A percentile compares a stretch with the other conserved stretches of the same genome.
These are phyloP conservation scores for Tetrapisispora nanseiensis DNA, from an alignment of 805 yeast genomes.

Conservation along the genomic window DNA sequence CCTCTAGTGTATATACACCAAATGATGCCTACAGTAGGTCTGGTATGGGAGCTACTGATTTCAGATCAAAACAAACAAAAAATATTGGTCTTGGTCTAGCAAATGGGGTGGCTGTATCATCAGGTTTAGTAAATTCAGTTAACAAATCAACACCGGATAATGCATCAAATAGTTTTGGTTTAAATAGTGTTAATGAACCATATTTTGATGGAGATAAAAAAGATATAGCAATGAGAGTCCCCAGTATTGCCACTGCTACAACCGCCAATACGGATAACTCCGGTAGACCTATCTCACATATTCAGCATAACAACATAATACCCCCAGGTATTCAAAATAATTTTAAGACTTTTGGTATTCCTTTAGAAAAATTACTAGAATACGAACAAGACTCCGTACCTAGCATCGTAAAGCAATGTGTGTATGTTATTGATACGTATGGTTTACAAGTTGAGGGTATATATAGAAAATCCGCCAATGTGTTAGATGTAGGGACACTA, in stretches of 20 bases:
- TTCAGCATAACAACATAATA: conserved; percentile 22
- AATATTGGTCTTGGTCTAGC: not conserved
- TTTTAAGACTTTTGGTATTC: conserved; percentile 65
- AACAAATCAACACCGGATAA: not conserved
- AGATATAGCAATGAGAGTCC: conserved; percentile 7
- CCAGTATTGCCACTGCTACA: conserved; percentile 22
- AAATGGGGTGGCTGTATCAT: not conserved
- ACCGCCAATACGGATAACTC: conserved; percentile 16
- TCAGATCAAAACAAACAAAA: not conserved
- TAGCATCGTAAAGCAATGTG: conserved; percentile 77
- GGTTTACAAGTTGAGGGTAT: conserved; percentile 86
- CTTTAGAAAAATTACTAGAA: conserved; percentile 66
- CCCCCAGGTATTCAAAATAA: conserved; percentile 32
- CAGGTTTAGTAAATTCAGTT: not conserved
- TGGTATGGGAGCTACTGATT: not conserved
- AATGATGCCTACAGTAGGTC: not conserved
- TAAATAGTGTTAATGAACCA: not conserved
- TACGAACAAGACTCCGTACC: conserved; percentile 91
- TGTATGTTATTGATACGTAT: conserved; percentile 71
- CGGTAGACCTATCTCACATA: conserved; percentile 27
- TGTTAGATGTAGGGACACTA: conserved; percentile 60
- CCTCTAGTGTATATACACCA: conserved; percentile 6
- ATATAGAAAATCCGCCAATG: conserved; percentile 77
- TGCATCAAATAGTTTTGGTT: not conserved
- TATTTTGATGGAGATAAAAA: not conserved